Base-by-base conservation (phyloP, 495 filamentous ascomycete genomes). In the Trichocladium uniseriatum region DNA sequence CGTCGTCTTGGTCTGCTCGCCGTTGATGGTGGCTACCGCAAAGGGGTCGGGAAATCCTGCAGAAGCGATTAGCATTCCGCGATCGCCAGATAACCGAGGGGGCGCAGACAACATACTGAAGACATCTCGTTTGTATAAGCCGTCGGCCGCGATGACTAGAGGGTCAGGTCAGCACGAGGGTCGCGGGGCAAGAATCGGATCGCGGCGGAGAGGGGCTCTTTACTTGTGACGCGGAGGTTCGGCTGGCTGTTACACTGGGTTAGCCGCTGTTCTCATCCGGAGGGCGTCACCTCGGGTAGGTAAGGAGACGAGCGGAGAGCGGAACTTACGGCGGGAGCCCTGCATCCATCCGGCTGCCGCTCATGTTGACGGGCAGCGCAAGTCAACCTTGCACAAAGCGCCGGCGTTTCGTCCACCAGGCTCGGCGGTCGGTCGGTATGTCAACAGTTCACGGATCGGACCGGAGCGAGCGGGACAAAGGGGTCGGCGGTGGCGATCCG, bases 11-110 rank as follows among this genome's bases (percentile, higher is more conserved):
- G 92, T 98, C 67, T 98, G 92, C 68, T 98, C 92, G 52, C 92
- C 94, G 62, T 86, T 86, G 57, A 97, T 81, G 27, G 92, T 98
- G 54, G 91, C 91, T 49, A 98, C 92, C 14, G 94, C 91, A 65
- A 98, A 98, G 21, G 94, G 92, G 68, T 98, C 92, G 39, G 92
- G 92, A 54, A 96, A 92, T 58, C 89, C 92, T 98, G 63, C n/a
- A n/a, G 20, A 20, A 1, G 28, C 45, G 31, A 40, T 53, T 52
- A 57, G 57, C 57, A 39, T 37, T 21, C 9, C 29, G n/a, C n/a
- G n/a, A n/a, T n/a, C n/a, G n/a, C n/a, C n/a, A n/a, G n/a, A n/a
- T n/a, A n/a, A n/a, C n/a, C n/a, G n/a, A n/a, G n/a, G n/a, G n/a
- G n/a, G n/a, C n/a, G n/a, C n/a, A n/a, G n/a, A 27, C 31, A 51